Evolutionary conservation across 495 filamentous ascomycete species (phyloP).

Genomic region (Geopyxis carbonaria): DNA sequence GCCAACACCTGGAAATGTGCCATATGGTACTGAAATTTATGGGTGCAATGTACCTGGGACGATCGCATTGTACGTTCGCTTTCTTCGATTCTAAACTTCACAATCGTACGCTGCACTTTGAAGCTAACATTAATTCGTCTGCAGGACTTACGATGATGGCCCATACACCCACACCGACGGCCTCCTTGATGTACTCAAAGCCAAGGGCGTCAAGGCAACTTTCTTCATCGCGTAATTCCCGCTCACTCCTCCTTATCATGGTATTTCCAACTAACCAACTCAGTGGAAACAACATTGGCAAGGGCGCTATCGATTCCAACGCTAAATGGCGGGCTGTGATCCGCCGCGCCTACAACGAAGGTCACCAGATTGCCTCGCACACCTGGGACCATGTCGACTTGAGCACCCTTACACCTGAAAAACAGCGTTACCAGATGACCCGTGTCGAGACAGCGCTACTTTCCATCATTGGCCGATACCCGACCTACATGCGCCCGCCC

Average conservation of each 20-base stretch:
- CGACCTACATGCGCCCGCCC: conserved; percentile 60
- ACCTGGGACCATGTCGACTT: conserved; percentile 56
- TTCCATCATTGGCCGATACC: conserved; percentile 46
- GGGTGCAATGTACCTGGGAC: conserved; percentile 1
- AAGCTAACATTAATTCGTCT: neutral
- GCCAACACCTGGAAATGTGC: conserved; percentile 6
- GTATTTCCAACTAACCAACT: neutral
- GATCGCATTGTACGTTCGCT: conserved; percentile 13
- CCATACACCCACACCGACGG: conserved; percentile 47
- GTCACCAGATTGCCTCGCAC: conserved; percentile 56
- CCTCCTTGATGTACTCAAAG: conserved; percentile 44
- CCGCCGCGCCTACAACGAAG: conserved; percentile 39
- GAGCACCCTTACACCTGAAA: conserved; percentile 30
- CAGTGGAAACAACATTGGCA: conserved; percentile 48
- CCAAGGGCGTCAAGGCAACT: conserved; percentile 42
- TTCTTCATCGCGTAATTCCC: conserved; percentile 42
- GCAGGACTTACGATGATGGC: conserved; percentile 53
- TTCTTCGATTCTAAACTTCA: neutral
- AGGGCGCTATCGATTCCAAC: conserved; percentile 39
- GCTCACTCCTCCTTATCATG: too few relatives aligned
- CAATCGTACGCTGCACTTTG: neutral
- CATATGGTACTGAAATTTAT: conserved; percentile 14
- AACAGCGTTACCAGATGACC: conserved; percentile 41
- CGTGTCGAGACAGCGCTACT: conserved; percentile 49
- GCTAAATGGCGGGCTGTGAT: conserved; percentile 34